Base-by-base conservation (phyloP, 768 basidiomycete genomes). In the Floccularia luteovirens region DNA sequence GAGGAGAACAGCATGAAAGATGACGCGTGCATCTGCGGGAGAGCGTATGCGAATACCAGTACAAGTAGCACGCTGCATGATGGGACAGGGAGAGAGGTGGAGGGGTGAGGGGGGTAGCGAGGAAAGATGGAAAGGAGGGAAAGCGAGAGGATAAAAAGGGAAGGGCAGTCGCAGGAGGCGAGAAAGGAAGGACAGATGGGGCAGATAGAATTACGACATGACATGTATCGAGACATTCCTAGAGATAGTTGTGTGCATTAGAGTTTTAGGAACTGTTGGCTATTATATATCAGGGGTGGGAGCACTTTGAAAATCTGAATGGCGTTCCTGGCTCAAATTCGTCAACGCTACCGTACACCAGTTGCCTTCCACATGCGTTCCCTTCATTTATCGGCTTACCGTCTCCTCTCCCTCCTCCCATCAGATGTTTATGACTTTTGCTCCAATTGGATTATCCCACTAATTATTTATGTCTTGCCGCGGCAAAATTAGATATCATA, bases 1-100 rank as follows among this genome's bases (percentile, higher is more conserved):
- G 37, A 75, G 64, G 25, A 69, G 63, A 22, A 88, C 86, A 22
- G 81, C 83, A 52, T 87, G 82, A 57, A 89, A 87, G 55, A 89
- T 74, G 46, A 78, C 56, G 11, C 72, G 65, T 36, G 73, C 72
- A 48, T 75, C 72, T 21, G 67, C 56, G 13, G 74, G 71, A 17
- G 72, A 74, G 48, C 71, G 61, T 36, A 74, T 68, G 43, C 70
- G 70, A 47, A 74, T 56, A 22, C 67, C 67, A 42, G 69, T 69
- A 48, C 69, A 70, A 38, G 74, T 75, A 38, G 74, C 66, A 41
- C 69, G 67, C 49, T 74, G 72, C 68, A 75, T 71, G 30, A 45
- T 35, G 17, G 43, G 42, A 16, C 39, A 43, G 10, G 36, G 31
- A 43, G 36, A 34, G 43, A 28, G 36, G 49, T 34, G 34, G 46